phyloP scores from a whole-genome alignment of 2,329 filamentous ascomycete genomes.

The Calonectria pteridis region DNA sequence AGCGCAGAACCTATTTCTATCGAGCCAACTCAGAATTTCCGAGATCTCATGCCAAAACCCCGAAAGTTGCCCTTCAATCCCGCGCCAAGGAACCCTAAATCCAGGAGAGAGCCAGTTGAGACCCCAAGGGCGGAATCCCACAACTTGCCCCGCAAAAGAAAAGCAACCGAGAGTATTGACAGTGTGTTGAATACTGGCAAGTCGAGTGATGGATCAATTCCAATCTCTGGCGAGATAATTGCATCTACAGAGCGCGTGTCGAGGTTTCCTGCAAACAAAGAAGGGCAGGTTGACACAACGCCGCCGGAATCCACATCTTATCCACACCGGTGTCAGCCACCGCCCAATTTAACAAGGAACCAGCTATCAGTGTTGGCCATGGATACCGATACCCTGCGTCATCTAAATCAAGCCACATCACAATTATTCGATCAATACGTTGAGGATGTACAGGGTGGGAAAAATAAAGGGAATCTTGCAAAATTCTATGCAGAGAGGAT shows the following conservation, averaged over 20 bases:
- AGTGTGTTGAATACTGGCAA: neutral
- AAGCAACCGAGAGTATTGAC: neutral
- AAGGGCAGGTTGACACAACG: no score
- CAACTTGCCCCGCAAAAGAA: neutral
- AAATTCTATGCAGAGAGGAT: conserved; percentile 49
- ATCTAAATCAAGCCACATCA: conserved; percentile 42
- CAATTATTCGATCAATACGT: conserved; percentile 50
- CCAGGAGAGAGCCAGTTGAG: neutral
- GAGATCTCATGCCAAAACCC: conserved; percentile 47
- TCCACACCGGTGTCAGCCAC: no score
- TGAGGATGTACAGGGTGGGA: conserved; percentile 42
- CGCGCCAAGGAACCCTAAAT: neutral
- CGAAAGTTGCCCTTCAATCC: conserved; percentile 47
- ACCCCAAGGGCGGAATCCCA: neutral
- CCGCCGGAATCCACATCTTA: no score
- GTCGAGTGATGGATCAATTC: neutral
- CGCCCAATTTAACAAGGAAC: neutral
- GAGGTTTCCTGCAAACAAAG: no score
- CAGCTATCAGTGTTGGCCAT: conserved; percentile 40
- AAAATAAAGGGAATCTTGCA: conserved; percentile 40
- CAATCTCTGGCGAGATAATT: neutral
- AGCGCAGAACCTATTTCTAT: neutral
- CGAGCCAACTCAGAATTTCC: conserved; percentile 33
- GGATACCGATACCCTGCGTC: conserved; percentile 38
- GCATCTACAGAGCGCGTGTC: neutral